These are phyloP conservation scores for Serendipita indica DNA, from an alignment of 768 basidiomycete species.

Conservation along the genomic window DNA sequence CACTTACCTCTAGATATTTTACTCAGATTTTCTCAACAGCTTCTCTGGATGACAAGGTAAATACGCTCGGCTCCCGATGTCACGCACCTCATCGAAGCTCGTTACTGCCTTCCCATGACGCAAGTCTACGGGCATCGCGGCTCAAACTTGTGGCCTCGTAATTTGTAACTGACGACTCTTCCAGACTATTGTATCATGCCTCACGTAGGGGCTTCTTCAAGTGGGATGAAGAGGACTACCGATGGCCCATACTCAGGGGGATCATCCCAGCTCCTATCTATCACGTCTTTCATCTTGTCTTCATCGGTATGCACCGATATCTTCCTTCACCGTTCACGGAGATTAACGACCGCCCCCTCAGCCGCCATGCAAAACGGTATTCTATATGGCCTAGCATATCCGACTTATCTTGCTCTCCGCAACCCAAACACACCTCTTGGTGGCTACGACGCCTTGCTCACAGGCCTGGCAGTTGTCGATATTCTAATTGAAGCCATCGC, in stretches of 20 bases:
- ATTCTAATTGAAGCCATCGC: constrained; percentile 64
- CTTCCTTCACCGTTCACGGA: not conserved
- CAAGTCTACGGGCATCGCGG: not conserved
- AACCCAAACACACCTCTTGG: constrained; percentile 40
- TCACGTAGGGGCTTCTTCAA: constrained; percentile 69
- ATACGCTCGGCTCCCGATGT: not conserved
- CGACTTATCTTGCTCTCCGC: constrained; percentile 20
- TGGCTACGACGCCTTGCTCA: constrained; percentile 48
- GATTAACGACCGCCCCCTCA: constrained; percentile 71
- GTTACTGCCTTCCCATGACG: too few species aligned
- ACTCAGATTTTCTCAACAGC: constrained; percentile 17
- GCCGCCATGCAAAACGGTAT: constrained; percentile 36
- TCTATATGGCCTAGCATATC: constrained; percentile 11
- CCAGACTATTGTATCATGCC: constrained; percentile 63
- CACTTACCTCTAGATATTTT: not conserved
- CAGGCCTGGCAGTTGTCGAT: constrained; percentile 39
- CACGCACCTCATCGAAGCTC: constrained; percentile 17
- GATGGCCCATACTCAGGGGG: constrained; percentile 66
- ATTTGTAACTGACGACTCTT: not conserved
- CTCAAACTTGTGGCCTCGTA: not conserved
- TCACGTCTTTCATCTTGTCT: constrained; percentile 50
- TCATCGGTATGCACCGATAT: constrained; percentile 39
- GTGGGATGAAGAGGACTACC: constrained; percentile 79
- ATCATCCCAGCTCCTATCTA: constrained; percentile 41
- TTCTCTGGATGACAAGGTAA: constrained; percentile 48